Base-by-base conservation (phyloP, 768 basidiomycete species). In the Atractiella rhizophila region DNA sequence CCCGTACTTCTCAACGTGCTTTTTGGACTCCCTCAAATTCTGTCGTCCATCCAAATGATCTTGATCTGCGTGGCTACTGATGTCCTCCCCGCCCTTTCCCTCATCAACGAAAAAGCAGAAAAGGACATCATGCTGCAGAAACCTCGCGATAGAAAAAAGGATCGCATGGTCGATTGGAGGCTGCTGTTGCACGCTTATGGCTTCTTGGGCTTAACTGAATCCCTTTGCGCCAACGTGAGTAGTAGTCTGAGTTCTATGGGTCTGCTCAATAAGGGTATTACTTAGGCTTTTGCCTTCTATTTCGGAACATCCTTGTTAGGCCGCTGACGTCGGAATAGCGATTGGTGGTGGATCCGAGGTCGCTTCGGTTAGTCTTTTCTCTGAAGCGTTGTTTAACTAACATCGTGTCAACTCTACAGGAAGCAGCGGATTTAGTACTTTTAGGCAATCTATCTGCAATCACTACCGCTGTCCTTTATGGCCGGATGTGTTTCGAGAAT, bases 401-500 rank as follows among this genome's bases (percentile, higher is more conserved):
- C n/a, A n/a, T n/a, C n/a, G n/a, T n/a, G n/a, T n/a, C n/a, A n/a
- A n/a, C n/a, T n/a, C n/a, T n/a, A n/a, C n/a, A n/a, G n/a, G 42
- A 43, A 18, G 42, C 42, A 9, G 30, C 28, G 5, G 42, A 43
- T 28, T 25, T 43, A 28, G 37, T 43, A 13, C 38, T 45, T 33
- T 63, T 96, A 47, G 86, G 94, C 58, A 88, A 83, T 2, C 60
- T 98, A 20, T 70, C 76, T 4, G 82, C 79, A 18, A 56, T 59
- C 42, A 94, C 85, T 57, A 68, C 73, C 10, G 86, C 88, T 12
- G 70, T 20, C 12, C 20, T 40, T 20, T 1, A 6, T 45, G 48
- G 58, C 57, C 68, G 70, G 28, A 60, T 72, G 12, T 67, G 69
- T 15, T 73, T 68, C 49, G 71, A 73, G 51, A 74, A 74, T 48